phyloP scores from a whole-genome alignment of 495 filamentous ascomycete genomes.

The Aspergillus asperescens region DNA sequence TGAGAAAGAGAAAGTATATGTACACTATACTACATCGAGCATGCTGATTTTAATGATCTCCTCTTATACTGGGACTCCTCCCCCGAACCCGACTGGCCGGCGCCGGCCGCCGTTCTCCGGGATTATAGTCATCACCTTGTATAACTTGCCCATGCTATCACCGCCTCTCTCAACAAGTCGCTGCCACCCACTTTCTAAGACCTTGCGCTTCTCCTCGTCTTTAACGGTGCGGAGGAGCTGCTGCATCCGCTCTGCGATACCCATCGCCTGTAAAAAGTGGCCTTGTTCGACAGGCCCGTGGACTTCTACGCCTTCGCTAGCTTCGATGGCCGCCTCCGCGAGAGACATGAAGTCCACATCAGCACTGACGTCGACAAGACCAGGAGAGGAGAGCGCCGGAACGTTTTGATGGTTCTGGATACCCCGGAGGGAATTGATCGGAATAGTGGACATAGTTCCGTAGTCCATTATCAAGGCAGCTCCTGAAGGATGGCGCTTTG shows the following conservation, averaged over 20 bases:
- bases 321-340: constrained; percentile 70
- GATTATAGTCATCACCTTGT: constrained; percentile 87
- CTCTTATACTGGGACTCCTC: constrained; percentile 23
- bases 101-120: constrained; percentile 69
- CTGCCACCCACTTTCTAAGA: constrained; percentile 69
- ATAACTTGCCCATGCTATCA: constrained; percentile 86
- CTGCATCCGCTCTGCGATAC: constrained; percentile 70
- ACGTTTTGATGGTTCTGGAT: constrained; percentile 69
- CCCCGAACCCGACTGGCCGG: constrained; percentile 88
- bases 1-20: neutral
- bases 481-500: constrained; percentile 61
- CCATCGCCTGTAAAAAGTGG: constrained; percentile 70
- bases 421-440: constrained; percentile 80
- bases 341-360: constrained; percentile 89
- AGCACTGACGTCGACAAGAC: constrained; percentile 76
- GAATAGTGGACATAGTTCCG: constrained; percentile 71
- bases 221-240: constrained; percentile 51
- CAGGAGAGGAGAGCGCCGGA: constrained; percentile 70
- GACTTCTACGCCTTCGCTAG: constrained; percentile 76
- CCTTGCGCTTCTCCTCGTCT: constrained; percentile 49
- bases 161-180: constrained; percentile 71
- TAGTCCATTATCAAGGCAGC: constrained; percentile 93
- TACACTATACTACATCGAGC: constrained; percentile 1
- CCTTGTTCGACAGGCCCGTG: constrained; percentile 91
- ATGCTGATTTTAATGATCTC: neutral